Evolutionary conservation across 139 green algal genomes (phyloP), one percentile per base, ranked within the genome.

Genomic region (Chlorella vulgaris): DNA sequence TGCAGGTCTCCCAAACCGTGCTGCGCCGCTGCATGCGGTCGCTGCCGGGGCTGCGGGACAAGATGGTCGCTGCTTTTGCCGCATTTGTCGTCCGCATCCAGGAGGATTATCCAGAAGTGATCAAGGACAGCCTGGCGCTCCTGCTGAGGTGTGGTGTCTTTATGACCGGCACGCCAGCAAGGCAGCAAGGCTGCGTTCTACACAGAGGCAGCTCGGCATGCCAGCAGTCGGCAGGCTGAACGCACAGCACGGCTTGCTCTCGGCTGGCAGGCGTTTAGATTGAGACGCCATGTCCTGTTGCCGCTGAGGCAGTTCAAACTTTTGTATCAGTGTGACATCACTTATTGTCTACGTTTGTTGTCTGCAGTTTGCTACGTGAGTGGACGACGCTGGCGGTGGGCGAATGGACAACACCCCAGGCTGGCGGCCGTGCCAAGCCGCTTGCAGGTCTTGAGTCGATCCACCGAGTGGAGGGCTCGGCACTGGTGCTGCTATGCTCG

Each of bases 31-130:
- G 86, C 39, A 53, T 97, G 76, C 71, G 82, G 7, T 87, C 76
- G 35, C 84, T 90, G 66, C 94, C 94, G 0, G 61, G 69, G 22
- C 70, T 90, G 76, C 92, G 94, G 42, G 91, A 92, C 73, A 28
- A 55, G 13, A 42, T 96, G 39, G 53, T 97, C 33, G 63, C 78
- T 19, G 83, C 86, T 13, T 76, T 94, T 78, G 89, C 90, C 7
- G 67, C 76, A 10, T 91, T 91, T 61, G 40, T 86, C 24, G 68
- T 81, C 1, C 55, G 81, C 7, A 83, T 96, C 2, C 85, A 90
- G 13, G 92, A 98, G 53, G 94, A 98, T 4, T 86, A 83, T 8
- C 74, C 84, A 5, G 83, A 91, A 73, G 89, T 97, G 47, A 53
- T 55, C 33, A 79, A 79, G 10, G 73, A 68, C 22, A 53, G 35